These are phyloP conservation scores for Tetrapisispora namnaoensis DNA, from an alignment of 805 yeast species.

Conservation along the genomic window DNA sequence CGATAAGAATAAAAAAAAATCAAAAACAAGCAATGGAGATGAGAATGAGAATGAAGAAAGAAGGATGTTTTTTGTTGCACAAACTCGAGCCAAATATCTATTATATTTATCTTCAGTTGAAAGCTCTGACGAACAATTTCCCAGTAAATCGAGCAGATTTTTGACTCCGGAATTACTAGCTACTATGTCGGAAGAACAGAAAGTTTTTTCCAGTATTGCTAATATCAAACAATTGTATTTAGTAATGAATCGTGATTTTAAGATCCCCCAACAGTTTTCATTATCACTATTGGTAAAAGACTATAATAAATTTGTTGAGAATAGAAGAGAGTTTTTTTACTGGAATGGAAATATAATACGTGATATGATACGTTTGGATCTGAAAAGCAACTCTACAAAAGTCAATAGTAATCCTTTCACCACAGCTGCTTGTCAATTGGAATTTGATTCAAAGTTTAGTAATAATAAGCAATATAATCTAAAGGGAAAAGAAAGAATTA, in stretches of 20 bases:
- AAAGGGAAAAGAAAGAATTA: neutral
- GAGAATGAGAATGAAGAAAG: conserved; percentile 60
- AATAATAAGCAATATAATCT: neutral
- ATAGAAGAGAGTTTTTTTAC: conserved; percentile 21
- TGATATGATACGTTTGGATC: conserved; percentile 13
- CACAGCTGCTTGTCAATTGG: conserved; percentile 24
- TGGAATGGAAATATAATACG: conserved; percentile 22
- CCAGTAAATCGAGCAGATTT: conserved; percentile 26
- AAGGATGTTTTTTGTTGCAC: conserved; percentile 78
- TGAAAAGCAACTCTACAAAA: conserved; percentile 10
- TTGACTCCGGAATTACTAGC: conserved; percentile 19
- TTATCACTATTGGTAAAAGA: conserved; percentile 19
- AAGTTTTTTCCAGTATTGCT: conserved; percentile 13
- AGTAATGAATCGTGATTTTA: conserved; percentile 7
- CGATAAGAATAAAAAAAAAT: conserved; percentile 5
- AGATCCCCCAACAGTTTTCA: conserved; percentile 10
- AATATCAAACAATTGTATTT: conserved; percentile 17
- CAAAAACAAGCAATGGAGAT: conserved; percentile 3
- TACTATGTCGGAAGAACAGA: conserved; percentile 23
- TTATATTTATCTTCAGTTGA: conserved; percentile 35
- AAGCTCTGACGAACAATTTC: conserved; percentile 12
- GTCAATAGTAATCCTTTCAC: conserved; percentile 15
- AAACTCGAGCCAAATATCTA: conserved; percentile 66
- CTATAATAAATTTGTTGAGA: conserved; percentile 20
- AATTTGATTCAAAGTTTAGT: conserved; percentile 3